phyloP scores from a whole-genome alignment of 2,329 filamentous ascomycete genomes.

The Sporothrix sp. region DNA sequence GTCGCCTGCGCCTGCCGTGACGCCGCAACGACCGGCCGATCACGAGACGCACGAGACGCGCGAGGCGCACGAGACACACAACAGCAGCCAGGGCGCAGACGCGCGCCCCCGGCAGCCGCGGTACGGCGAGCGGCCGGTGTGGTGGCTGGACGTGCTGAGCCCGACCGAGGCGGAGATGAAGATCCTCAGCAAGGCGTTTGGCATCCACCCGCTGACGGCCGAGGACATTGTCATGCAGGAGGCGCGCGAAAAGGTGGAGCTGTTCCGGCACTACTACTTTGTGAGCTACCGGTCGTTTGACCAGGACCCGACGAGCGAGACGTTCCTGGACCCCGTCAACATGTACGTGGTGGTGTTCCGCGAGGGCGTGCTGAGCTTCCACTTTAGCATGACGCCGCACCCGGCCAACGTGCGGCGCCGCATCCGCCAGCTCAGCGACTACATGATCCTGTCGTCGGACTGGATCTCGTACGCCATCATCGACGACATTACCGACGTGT shows the following conservation, averaged over 20 bases:
- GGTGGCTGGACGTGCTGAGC: constrained; percentile 89
- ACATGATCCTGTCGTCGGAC: constrained; percentile 82
- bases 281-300: constrained; percentile 98
- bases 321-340: constrained; percentile 91
- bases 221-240: constrained; percentile 98
- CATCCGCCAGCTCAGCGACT: constrained; percentile 88
- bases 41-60: too few relatives aligned
- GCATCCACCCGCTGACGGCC: constrained; percentile 87
- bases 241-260: constrained; percentile 92
- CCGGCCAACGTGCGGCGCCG: constrained; percentile 90
- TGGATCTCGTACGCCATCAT: constrained; percentile 99
- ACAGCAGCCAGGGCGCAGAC: background rate
- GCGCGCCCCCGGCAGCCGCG: constrained; percentile 24
- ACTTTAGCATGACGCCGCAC: constrained; percentile 93
- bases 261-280: constrained; percentile 97
- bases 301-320: constrained; percentile 78
- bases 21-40: constrained; percentile 3
- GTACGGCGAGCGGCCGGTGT: constrained; percentile 79
- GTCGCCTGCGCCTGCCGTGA: constrained; percentile 20
- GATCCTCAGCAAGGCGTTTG: constrained; percentile 81
- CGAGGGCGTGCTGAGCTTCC: constrained; percentile 90
- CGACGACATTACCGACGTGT: constrained; percentile 96
- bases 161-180: constrained; percentile 96
- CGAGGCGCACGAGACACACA: background rate
- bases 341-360: constrained; percentile 97